Evolutionary conservation across 1,284 basidiomycete species (phyloP).

Genomic region (Microbotryomycetes sp.): DNA sequence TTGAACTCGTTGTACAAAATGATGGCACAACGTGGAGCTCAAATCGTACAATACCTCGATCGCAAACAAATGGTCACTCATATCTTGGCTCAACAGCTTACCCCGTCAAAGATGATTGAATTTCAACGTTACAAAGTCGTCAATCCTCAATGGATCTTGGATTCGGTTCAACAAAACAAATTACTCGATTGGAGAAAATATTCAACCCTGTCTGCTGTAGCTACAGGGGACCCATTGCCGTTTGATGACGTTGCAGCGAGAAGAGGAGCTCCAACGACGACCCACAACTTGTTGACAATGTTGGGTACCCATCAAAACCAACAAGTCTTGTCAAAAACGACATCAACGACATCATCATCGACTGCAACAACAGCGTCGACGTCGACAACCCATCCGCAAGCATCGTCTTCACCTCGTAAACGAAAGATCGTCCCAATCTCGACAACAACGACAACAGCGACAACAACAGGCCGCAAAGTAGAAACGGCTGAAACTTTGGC

Average conservation of each 20-base stretch:
- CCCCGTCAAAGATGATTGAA: slow-evolving; percentile 78
- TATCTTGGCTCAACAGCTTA: slow-evolving; percentile 82
- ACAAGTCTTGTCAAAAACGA: neutral
- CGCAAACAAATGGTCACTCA: slow-evolving; percentile 64
- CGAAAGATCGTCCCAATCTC: neutral
- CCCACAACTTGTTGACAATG: slow-evolving; percentile 25
- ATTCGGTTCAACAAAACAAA: slow-evolving; percentile 59
- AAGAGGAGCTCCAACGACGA: slow-evolving; percentile 18
- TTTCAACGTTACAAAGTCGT: slow-evolving; percentile 85
- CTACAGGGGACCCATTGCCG: neutral
- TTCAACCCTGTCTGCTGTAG: slow-evolving; percentile 11
- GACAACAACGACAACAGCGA: neutral
- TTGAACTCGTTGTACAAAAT: neutral
- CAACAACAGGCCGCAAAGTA: neutral
- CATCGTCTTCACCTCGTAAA: no score
- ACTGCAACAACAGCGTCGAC: neutral
- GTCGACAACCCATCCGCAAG: neutral
- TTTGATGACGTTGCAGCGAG: slow-evolving; percentile 6
- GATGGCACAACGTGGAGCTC: neutral
- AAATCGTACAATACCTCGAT: slow-evolving; percentile 79
- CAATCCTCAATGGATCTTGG: slow-evolving; percentile 75
- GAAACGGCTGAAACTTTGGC: slow-evolving; percentile 24
- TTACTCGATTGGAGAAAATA: slow-evolving; percentile 72
- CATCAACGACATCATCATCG: neutral
- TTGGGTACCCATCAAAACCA: neutral